Evolutionary conservation across 2,329 filamentous ascomycete species (phyloP).

Genomic region (Pseudogymnoascus pannorum): DNA sequence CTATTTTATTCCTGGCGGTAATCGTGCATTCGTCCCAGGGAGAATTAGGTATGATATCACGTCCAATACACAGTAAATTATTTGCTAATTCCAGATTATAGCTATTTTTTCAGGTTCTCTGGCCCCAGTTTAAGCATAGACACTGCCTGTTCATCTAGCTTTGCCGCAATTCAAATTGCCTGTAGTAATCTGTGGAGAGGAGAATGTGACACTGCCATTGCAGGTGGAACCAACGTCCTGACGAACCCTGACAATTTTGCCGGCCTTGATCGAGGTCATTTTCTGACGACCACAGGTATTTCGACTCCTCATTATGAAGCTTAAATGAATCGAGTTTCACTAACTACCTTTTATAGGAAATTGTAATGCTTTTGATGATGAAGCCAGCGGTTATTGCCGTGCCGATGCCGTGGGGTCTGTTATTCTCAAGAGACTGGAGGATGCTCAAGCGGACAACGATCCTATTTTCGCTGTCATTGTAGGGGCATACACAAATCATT

Average conservation of each 20-base stretch:
- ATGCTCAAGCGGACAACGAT: slow-evolving; percentile 41
- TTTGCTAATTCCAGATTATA: not conserved
- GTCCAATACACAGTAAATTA: slow-evolving; percentile 11
- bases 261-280: slow-evolving; percentile 33
- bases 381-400: slow-evolving; percentile 43
- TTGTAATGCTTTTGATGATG: slow-evolving; percentile 40
- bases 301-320: slow-evolving; percentile 52
- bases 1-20: slow-evolving; percentile 12
- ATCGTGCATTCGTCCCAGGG: slow-evolving; percentile 19
- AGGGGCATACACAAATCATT: slow-evolving; percentile 70
- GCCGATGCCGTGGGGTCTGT: slow-evolving; percentile 39
- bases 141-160: slow-evolving; percentile 29
- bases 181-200: slow-evolving; percentile 14
- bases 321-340: not conserved
- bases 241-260: slow-evolving; percentile 17
- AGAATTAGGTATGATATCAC: slow-evolving; percentile 20
- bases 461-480: slow-evolving; percentile 47
- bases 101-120: slow-evolving; percentile 31
- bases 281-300: slow-evolving; percentile 68
- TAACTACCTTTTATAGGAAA: slow-evolving; percentile 24
- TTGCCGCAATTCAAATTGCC: slow-evolving; percentile 20
- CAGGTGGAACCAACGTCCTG: slow-evolving; percentile 18
- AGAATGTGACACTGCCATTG: slow-evolving; percentile 16
- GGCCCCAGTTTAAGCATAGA: slow-evolving; percentile 30
- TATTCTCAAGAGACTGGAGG: slow-evolving; percentile 38